phyloP scores from a whole-genome alignment of 306 rosid species.

The Cucumis melo region DNA sequence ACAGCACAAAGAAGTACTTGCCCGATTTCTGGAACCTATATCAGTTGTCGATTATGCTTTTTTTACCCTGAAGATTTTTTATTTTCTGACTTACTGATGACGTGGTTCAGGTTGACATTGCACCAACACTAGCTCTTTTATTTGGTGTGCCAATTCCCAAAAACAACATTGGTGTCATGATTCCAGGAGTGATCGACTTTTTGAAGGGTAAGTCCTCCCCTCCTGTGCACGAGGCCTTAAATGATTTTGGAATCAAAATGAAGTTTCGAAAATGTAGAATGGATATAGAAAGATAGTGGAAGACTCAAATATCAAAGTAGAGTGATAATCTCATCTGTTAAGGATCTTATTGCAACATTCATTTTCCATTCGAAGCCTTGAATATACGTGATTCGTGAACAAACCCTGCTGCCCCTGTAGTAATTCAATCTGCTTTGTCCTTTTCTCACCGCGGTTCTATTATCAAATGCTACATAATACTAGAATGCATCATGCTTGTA shows the following conservation, averaged over 20 bases:
- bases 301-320: background rate
- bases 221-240: background rate
- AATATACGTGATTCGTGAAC: background rate
- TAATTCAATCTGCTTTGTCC: background rate
- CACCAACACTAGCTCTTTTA: conserved; percentile 72
- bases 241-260: background rate
- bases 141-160: conserved; percentile 91
- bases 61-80: background rate
- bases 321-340: background rate
- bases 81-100: background rate
- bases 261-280: background rate
- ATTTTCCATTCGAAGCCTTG: background rate
- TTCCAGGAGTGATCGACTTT: conserved; percentile 37
- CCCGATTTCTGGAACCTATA: background rate
- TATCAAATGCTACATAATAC: background rate
- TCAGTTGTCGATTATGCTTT: background rate
- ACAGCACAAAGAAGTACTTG: background rate
- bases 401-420: background rate
- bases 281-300: background rate
- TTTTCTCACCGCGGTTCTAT: conserved; percentile 3
- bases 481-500: background rate
- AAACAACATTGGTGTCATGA: conserved; percentile 70
- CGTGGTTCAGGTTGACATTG: conserved; percentile 66
- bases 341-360: background rate
- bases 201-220: conserved; percentile 35